Base-by-base conservation (phyloP, 2,329 filamentous ascomycete species). In the Fusarium palustre region DNA sequence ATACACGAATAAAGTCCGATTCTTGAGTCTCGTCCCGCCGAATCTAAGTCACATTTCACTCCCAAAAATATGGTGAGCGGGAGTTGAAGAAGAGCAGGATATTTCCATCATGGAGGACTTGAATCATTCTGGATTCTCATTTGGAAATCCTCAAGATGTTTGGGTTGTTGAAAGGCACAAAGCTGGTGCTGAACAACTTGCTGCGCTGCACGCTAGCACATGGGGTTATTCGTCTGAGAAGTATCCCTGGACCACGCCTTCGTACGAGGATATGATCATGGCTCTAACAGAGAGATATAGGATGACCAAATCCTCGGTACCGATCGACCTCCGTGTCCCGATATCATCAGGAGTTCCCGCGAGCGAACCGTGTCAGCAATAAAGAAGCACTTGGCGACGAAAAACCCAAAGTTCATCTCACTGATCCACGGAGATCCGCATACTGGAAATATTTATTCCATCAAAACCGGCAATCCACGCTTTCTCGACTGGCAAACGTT, bases 401-500 rank as follows among this genome's bases (percentile, higher is more conserved):
- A 42, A 9, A 61, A 70, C 36, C 55, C 54, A 8, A 53, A 52
- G 2, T 65, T 65, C 31, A 46, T 25, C 11, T 65, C 30, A 7
- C 15, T 69, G 13, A 15, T 70, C 13, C 63, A 69, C 33, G 63
- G 66, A 5, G 66, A 69, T 16, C 46, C 59, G 3, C 66, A 70
- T 20, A 54, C 49, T 0, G 68, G 68, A 6, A 70, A 70, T 25
- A 47, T 60, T 3, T 70, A 55, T 12, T 31, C 70, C 15, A 25
- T 55, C 15, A 41, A 33, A 3, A 30, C 34, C 4, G 56, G 54
- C 13, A 55, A 59, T 3, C 57, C 64, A 3, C 16, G 38, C 2
- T 68, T 70, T 18, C 55, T 71, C 5, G 64, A 70, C 34, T 70
- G 57, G 66, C 60, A 65, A 18, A 57, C 47, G 2, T 53, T 65